Evolutionary conservation across 2,329 filamentous ascomycete genomes (phyloP), one percentile per base, ranked within the genome.

Genomic region (Metarhizium anisopliae): DNA sequence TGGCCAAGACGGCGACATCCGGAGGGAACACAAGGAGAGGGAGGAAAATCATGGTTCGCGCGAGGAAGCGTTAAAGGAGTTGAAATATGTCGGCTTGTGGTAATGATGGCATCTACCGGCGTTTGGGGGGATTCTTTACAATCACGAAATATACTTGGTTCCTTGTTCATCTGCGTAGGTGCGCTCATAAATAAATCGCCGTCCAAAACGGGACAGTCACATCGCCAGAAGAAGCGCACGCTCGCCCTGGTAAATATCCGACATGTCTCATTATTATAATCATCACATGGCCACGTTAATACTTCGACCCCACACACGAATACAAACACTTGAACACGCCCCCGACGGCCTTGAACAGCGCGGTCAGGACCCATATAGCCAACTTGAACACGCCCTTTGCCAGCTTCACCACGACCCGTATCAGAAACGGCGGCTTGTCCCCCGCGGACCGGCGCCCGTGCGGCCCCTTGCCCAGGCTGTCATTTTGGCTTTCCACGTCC

Each of bases 1-100:
- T 85, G 82, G 81, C 81, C 40, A 86, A 86, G 73, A 84, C 82
- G 60, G 74, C 79, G 8, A 85, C 82, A 2, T 77, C 79, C 6
- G 81, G 80, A 42, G 81, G 81, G 14, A 64, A 75, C n/a, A 84
- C 79, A 32, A 83, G 82, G 66, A 73, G 74, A 43, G 83, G 83
- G 29, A 79, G 79, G 68, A 85, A 82, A 71, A 78, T 84, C 59
- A 84, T 83, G 73, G 76, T 85, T 55, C 77, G 80, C 59, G 76
- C 81, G 67, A 76, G 83, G 60, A 86, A 86, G 74, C 75, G 81
- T 65, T 84, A 74, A 67, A 52, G 2, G 20, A 6, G 13, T 29
- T 7, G 10, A 13, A 38, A 14, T n/a, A 3, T 47, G 25, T 38
- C 13, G 14, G n/a, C 43, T 53, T 35, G 20, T 14, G 35, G 51